Base-by-base conservation (phyloP, 2,329 filamentous ascomycete genomes). In the Fusarium napiforme region DNA sequence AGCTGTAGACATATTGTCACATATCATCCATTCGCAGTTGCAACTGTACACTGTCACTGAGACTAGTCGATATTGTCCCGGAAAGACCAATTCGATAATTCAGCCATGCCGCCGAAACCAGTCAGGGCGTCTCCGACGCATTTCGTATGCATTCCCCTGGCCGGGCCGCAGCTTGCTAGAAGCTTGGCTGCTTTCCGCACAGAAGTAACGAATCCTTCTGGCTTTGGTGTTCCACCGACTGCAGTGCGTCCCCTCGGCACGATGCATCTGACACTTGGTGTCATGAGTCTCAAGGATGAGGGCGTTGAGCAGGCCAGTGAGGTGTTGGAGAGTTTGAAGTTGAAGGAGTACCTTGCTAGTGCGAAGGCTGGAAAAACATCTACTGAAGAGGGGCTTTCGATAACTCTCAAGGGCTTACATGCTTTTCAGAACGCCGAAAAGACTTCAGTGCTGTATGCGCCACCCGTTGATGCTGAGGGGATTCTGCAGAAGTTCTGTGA, bases 221-320 rank as follows among this genome's bases (percentile, higher is more conserved):
- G 83, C 72, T 82, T 84, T 67, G 84, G 85, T 10, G 83, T 96
- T 15, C 92, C 93, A 0, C 80, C 85, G 37, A 87, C 87, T 61
- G 94, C 94, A 4, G 84, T 97, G 57, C 86, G 95, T 34, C 94
- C 94, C 0, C 82, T 93, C 1, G 93, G 93, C 1, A 95, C 94
- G 2, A 82, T 98, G 53, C 96, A 98, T 82, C 84, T 97, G 6
- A 98, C 95, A 0, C 86, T 98, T 0, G 95, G 95, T 0, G 93
- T 97, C 3, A 95, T 98, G 93, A 92, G 88, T 72, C 87, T 97
- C 15, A 82, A 85, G 7, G 85, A 84, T 5, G 81, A 85, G 6
- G 85, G 87, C 9, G 72, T 88, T 11, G 82, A 82, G 7, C 80
- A 76, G 43, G 87, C 87, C 4, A 77, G 82, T 19, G 81, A 80